Conservation (phyloP, 805 yeast species). For the Huiozyma naganishii region DNA sequence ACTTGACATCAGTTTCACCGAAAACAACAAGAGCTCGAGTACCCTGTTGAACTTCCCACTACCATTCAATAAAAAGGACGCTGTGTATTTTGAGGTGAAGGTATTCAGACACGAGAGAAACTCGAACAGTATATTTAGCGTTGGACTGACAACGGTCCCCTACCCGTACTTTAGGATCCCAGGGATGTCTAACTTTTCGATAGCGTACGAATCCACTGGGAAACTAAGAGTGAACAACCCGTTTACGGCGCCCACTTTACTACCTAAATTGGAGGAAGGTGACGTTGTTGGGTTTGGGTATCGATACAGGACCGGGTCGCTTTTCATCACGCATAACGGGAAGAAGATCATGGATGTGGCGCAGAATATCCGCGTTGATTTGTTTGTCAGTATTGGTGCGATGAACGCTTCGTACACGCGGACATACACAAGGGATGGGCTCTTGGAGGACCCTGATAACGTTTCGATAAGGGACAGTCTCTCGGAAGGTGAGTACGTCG, state of each 20-base stretch:
- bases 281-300: conserved; percentile 93
- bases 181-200: conserved; percentile 57
- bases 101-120: conserved; percentile 29
- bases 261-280: conserved; percentile 52
- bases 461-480: conserved; percentile 18
- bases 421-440: conserved; percentile 27
- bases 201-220: conserved; percentile 68
- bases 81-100: conserved; percentile 59
- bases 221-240: conserved; percentile 57
- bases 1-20: conserved; percentile 24
- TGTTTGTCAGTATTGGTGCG: conserved; percentile 32
- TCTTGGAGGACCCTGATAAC: conserved; percentile 28
- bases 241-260: conserved; percentile 32
- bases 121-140: conserved; percentile 41
- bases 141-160: conserved; percentile 63
- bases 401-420: conserved; percentile 30
- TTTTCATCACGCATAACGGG: conserved; percentile 91
- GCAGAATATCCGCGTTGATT: conserved; percentile 46
- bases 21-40: conserved; percentile 23
- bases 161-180: conserved; percentile 70
- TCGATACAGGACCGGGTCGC: conserved; percentile 66
- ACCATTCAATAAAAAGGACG: conserved; percentile 43
- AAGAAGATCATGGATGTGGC: conserved; percentile 75
- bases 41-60: conserved; percentile 29
- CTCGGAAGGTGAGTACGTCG: conserved; percentile 14